Evolutionary conservation across 2,329 filamentous ascomycete genomes (phyloP), one percentile per base, ranked within the genome.

Genomic region (Xylariaceae sp.): DNA sequence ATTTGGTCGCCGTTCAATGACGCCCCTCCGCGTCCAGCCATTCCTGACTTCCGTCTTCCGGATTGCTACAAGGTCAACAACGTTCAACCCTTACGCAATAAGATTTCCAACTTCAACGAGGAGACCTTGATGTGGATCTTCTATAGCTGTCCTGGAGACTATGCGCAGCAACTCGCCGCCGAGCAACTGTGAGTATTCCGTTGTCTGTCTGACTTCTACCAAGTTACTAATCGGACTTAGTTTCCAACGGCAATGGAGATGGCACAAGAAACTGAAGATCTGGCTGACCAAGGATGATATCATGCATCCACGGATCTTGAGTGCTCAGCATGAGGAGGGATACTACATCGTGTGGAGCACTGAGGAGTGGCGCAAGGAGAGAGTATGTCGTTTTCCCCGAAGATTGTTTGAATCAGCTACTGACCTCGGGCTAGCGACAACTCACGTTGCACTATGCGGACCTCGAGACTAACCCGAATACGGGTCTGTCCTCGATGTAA

Each of bases 71-170:
- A 80, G 50, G 86, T 89, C 29, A 85, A 81, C 60, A 89, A 89
- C 60, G 84, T 87, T 23, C 84, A 87, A 62, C 79, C 84, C 2
- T 81, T 89, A 49, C 84, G 88, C 60, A 84, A 79, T 65, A 88
- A 88, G 71, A 86, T 88, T 45, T 78, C 78, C 36, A 87, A 82
- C 61, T 88, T 89, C 72, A 88, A 87, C 63, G 86, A 89, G 61
- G 86, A 89, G 72, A 87, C 86, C 0, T 74, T 89, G 44, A 85
- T 89, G 71, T 87, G 84, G 80, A 88, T 89, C 62, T 89, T 89
- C 67, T 88, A 89, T 71, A 87, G 83, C 72, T 87, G 83, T 58
- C 84, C 86, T 6, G 78, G 81, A 40, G 86, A 88, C 65, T 68
- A 82, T 31, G 85, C 87, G 70, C 86, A 89, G 68, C 81, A 86